These are phyloP conservation scores for Benincasa hispida DNA, from an alignment of 306 rosid genomes.

Conservation along the genomic window DNA sequence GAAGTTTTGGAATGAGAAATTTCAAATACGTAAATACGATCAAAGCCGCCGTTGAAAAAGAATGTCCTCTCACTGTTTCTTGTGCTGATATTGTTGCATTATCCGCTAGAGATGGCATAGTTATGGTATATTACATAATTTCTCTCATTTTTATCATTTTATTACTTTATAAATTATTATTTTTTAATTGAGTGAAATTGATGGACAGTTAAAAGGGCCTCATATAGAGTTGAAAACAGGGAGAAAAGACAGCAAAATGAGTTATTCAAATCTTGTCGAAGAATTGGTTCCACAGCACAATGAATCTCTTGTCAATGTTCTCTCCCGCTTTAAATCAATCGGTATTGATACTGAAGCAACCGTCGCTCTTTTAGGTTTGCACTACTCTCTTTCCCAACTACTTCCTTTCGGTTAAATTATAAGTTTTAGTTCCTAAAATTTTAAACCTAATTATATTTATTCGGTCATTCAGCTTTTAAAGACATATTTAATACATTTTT, in stretches of 20 bases:
- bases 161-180: too few species aligned
- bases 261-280: conserved; percentile 26
- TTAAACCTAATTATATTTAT: too few species aligned
- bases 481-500: too few species aligned
- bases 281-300: conserved; percentile 61
- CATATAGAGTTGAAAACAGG: conserved; percentile 63
- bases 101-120: conserved; percentile 70
- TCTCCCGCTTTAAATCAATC: conserved; percentile 53
- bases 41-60: conserved; percentile 51
- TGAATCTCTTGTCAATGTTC: conserved; percentile 47
- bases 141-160: too few species aligned
- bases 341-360: conserved; percentile 67
- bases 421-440: neutral
- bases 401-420: neutral
- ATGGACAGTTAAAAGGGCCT: conserved; percentile 67
- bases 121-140: conserved; percentile 26
- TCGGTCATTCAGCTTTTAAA: too few species aligned
- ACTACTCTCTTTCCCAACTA: too few species aligned
- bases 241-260: conserved; percentile 55
- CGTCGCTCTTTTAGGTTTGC: conserved; percentile 64
- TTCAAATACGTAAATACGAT: conserved; percentile 60
- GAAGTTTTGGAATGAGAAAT: conserved; percentile 84
- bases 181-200: neutral
- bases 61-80: conserved; percentile 63
- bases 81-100: conserved; percentile 84